Conservation (phyloP, 2,329 filamentous ascomycete genomes). For the Fusarium verrucosum region DNA sequence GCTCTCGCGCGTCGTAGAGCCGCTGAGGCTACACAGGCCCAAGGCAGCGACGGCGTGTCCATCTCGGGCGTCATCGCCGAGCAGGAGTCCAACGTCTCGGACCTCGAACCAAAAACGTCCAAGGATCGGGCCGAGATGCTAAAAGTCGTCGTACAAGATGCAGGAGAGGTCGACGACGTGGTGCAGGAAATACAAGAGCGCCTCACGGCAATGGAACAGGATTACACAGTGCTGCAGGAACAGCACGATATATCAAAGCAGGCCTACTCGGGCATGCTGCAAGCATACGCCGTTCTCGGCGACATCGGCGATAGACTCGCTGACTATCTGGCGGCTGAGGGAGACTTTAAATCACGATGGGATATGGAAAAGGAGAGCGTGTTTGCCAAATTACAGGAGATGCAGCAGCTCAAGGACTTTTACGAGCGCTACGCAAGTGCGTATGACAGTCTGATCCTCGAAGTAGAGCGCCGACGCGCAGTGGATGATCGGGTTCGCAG, state of each 20-base stretch:
- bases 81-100: slow-evolving; percentile 60
- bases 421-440: slow-evolving; percentile 88
- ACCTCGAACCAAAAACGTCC: slow-evolving; percentile 75
- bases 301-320: slow-evolving; percentile 73
- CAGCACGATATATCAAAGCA: slow-evolving; percentile 63
- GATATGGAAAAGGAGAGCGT: slow-evolving; percentile 77
- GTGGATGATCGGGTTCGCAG: slow-evolving; percentile 78
- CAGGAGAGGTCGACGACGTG: slow-evolving; percentile 71
- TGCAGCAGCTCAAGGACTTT: slow-evolving; percentile 80
- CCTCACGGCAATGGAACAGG: slow-evolving; percentile 78
- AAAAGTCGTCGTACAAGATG: slow-evolving; percentile 77
- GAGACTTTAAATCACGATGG: slow-evolving; percentile 74
- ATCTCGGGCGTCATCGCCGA: slow-evolving; percentile 73
- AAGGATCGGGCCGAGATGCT: slow-evolving; percentile 86
- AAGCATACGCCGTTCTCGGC: slow-evolving; percentile 73
- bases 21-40: slow-evolving; percentile 67
- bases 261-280: slow-evolving; percentile 66
- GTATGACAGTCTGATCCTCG: slow-evolving; percentile 85
- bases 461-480: slow-evolving; percentile 78
- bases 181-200: slow-evolving; percentile 77
- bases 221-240: slow-evolving; percentile 69
- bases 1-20: slow-evolving; percentile 74
- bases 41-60: slow-evolving; percentile 60
- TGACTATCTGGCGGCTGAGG: slow-evolving; percentile 70
- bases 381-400: slow-evolving; percentile 73